phyloP scores from a whole-genome alignment of 768 basidiomycete species.

The Suillus placidus region DNA sequence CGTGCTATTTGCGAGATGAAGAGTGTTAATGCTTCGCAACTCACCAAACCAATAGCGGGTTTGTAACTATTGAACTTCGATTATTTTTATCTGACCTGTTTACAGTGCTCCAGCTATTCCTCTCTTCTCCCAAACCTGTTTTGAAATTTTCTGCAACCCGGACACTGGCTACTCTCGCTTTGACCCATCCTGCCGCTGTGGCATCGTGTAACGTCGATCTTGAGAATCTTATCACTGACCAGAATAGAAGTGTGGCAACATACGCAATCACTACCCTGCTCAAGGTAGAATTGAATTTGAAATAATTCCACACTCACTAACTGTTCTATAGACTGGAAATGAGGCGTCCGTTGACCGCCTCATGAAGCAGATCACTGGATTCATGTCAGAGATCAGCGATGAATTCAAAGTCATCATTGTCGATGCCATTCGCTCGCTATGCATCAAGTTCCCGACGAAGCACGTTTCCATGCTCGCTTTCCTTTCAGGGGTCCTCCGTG shows the following conservation, averaged over 20 bases:
- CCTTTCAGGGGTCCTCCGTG: slow-evolving; percentile 93
- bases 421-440: slow-evolving; percentile 95
- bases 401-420: slow-evolving; percentile 99
- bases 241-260: slow-evolving; percentile 95
- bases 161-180: slow-evolving; percentile 86
- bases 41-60: slow-evolving; percentile 91
- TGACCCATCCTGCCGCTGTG: slow-evolving; percentile 84
- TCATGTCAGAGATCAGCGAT: slow-evolving; percentile 99
- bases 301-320: slow-evolving; percentile 7
- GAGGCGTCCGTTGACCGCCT: slow-evolving; percentile 98
- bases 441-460: slow-evolving; percentile 98
- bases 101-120: slow-evolving; percentile 90
- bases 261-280: slow-evolving; percentile 98
- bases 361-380: slow-evolving; percentile 98
- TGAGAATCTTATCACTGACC: slow-evolving; percentile 93
- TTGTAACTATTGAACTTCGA: slow-evolving; percentile 27
- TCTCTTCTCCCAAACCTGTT: slow-evolving; percentile 92
- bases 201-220: slow-evolving; percentile 94
- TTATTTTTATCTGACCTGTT: slow-evolving; percentile 14
- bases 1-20: slow-evolving; percentile 97
- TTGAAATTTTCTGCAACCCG: slow-evolving; percentile 98
- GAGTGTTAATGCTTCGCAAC: slow-evolving; percentile 72
- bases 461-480: slow-evolving; percentile 97
- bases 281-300: slow-evolving; percentile 56
- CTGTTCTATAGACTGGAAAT: slow-evolving; percentile 79